Evolutionary conservation across 768 basidiomycete genomes (phyloP), one percentile per base, ranked within the genome.

Genomic region (Russula sp.): DNA sequence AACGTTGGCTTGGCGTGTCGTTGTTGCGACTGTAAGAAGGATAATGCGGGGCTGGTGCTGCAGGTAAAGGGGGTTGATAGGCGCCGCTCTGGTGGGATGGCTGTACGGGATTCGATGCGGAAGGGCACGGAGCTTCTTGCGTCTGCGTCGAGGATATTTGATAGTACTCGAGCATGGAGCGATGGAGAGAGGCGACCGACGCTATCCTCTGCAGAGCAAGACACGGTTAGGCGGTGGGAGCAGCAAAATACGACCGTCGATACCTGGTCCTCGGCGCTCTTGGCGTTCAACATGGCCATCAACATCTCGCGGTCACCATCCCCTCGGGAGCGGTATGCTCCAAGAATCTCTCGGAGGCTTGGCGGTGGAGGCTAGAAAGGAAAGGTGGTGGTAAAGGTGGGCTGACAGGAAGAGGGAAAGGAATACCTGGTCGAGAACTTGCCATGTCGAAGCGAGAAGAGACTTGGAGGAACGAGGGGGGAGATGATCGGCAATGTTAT

Each of bases 261-360:
- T 66, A 91, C 92, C 82, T 96, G 89, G 71, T 97, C 94, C 72
- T 97, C 94, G 13, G 94, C 87, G 49, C 85, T 82, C 77, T 97
- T 97, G 70, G 93, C 93, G 63, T 88, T 92, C 53, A 97, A 78
- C 81, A 97, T 89, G 66, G 91, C 83, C 39, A 96, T 79, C 22
- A 97, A 79, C 84, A 95, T 88, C 56, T 95, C 92, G 25, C 93
- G 81, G 78, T 97, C 94, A 46, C 92, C 93, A 63, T 94, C 90
- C 63, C 94, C 94, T 69, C 86, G 90, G 42, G 84, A 75, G 59
- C 82, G 80, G 77, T 95, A 97, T 8, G 93, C 93, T 42, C 82
- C 80, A 29, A 97, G 83, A 46, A 97, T 93, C 68, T 94, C 92
- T 51, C 88, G 82, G 47, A 97, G 78, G 63, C 77, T 85, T 0